Base-by-base conservation (phyloP, 2,329 filamentous ascomycete genomes). In the Alternaria consortialis region DNA sequence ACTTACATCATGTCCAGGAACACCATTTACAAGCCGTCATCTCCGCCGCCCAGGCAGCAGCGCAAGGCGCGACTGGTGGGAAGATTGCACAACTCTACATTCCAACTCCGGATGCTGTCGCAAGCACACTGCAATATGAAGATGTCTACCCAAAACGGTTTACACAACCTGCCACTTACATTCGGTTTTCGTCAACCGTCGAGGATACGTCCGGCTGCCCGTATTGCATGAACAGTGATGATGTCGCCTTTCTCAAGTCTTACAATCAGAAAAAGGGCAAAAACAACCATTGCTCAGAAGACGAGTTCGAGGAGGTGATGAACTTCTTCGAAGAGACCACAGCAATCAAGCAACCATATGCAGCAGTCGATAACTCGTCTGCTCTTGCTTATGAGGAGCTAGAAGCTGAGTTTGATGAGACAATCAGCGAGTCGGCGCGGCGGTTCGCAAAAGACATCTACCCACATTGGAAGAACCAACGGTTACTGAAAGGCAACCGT, bases 171-270 rank as follows among this genome's bases (percentile, higher is more conserved):
- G 89, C 90, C 63, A 95, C 94, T 63, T 98, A 98, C 81, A 97
- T 99, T 77, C 93, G 94, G 67, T 98, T 97, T 82, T 98, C 95
- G 66, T 94, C 97, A 69, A 99, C 95, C 3, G 94, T 99, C 63
- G 95, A 99, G 81, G 95, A 99, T 80, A 97, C 91, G 73, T 90
- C 93, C 74, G 91, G 92, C 73, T 91, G 90, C 77, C 88, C 90
- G 72, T 99, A 99, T 88, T 93, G 97, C 81, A 94, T 98, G 91
- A 94, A 90, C 29, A 89, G 90, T 67, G 93, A 97, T 74, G 95
- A 99, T 81, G 91, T 93, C 78, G 87, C 86, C 57, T 97, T 92
- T 76, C 86, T 99, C 71, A 91, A 90, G 75, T 85, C 87, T 68
- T 90, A 95, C 83, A 99, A 98, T 81, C 84, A 88, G 70, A 94